Percentiles rank a stretch among this genome's conserved stretches.
Conservation (phyloP, 139 green algal genomes). For the Zygnema cylindricum region DNA sequence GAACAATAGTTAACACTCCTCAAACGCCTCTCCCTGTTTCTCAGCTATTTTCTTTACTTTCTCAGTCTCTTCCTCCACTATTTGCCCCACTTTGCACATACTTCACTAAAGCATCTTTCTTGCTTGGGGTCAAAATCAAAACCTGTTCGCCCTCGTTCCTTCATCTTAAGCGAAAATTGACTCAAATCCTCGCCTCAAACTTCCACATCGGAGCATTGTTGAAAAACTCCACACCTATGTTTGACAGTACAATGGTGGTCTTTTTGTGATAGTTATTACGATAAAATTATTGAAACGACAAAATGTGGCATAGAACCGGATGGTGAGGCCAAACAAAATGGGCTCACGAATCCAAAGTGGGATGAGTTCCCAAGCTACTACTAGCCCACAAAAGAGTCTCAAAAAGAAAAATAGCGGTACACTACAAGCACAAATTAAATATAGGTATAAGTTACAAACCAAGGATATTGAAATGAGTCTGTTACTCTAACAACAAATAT, state of each 20-base stretch:
- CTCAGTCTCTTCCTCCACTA: neutral
- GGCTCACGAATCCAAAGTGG: no score
- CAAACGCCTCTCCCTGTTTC: neutral
- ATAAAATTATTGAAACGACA: neutral
- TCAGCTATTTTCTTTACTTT: neutral
- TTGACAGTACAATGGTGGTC: neutral
- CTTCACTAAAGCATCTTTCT: neutral
- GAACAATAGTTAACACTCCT: no score
- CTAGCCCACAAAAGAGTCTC: no score
- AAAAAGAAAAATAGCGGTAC: no score
- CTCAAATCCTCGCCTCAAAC: constrained; percentile 13
- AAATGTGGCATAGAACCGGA: no score
- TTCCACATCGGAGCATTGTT: neutral
- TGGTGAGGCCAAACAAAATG: no score
- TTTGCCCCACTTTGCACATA: constrained; percentile 17
- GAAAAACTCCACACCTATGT: neutral
- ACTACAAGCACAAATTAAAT: no score
- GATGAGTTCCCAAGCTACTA: no score
- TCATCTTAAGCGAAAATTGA: neutral
- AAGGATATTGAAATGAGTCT: no score
- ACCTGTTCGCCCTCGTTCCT: neutral
- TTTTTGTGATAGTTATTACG: neutral
- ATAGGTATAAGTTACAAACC: no score
- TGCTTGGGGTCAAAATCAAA: neutral
- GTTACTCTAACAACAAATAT: no score